These are phyloP conservation scores for Linaria vulgaris DNA, from an alignment of 257 asterid genomes.

Conservation along the genomic window DNA sequence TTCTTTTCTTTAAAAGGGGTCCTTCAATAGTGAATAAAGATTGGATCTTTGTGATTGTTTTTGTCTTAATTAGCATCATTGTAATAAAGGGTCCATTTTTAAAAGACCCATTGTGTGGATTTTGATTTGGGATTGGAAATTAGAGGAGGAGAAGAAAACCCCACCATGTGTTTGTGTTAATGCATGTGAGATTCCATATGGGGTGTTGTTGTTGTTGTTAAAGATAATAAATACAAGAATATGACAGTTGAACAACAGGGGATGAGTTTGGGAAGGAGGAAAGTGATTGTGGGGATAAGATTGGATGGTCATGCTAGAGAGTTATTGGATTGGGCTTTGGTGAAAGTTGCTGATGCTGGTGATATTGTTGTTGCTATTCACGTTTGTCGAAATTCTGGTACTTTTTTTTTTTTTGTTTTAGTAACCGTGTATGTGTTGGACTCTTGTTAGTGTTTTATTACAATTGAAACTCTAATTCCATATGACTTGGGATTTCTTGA, in stretches of 20 bases:
- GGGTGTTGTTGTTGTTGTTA: constrained; percentile 16
- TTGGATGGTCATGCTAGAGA: constrained; percentile 65
- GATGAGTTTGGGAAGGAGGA: constrained; percentile 43
- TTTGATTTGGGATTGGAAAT: too few species aligned
- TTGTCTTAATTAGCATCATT: constrained; percentile 21
- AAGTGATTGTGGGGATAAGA: constrained; percentile 75
- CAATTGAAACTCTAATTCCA: background rate
- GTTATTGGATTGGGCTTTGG: constrained; percentile 85
- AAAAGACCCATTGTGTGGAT: too few species aligned
- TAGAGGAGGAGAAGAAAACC: too few species aligned
- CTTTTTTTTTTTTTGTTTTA: background rate
- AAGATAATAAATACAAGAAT: background rate
- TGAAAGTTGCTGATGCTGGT: constrained; percentile 80
- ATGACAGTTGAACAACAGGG: constrained; percentile 55
- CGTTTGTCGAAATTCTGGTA: constrained; percentile 78
- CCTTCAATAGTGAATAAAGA: constrained; percentile 33
- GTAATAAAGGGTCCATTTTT: too few species aligned
- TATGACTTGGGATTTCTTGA: background rate
- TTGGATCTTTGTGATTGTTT: constrained; percentile 52
- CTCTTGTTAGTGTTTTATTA: background rate
- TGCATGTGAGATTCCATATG: constrained; percentile 14
- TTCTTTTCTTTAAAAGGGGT: constrained; percentile 25
- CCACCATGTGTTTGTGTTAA: constrained; percentile 22
- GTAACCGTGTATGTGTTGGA: constrained; percentile 6
- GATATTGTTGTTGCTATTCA: constrained; percentile 78